phyloP scores from a whole-genome alignment of 495 filamentous ascomycete genomes.

The Trichoderma asperelloides region DNA sequence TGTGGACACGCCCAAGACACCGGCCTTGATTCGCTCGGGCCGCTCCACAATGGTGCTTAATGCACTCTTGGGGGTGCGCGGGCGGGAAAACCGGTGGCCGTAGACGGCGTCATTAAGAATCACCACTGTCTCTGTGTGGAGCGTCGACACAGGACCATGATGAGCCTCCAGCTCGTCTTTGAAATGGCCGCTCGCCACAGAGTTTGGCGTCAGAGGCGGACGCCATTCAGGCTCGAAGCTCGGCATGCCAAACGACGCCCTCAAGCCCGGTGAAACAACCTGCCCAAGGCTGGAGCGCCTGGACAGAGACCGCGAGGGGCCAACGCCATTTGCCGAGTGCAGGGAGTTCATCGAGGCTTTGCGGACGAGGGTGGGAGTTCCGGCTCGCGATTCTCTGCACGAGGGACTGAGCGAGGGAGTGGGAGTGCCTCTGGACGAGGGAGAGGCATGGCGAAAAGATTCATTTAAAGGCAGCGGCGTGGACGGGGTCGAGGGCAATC shows the following conservation, averaged over 20 bases:
- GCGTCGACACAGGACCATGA: slow-evolving; percentile 36
- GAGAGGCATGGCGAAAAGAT: slow-evolving; percentile 20
- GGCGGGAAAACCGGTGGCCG: slow-evolving; percentile 79
- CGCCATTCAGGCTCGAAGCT: slow-evolving; percentile 19
- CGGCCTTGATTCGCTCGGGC: slow-evolving; percentile 83
- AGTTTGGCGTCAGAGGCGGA: slow-evolving; percentile 48
- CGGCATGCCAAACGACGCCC: slow-evolving; percentile 25
- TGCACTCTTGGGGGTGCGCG: slow-evolving; percentile 54
- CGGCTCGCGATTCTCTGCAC: slow-evolving; percentile 40
- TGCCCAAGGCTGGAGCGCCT: slow-evolving; percentile 44
- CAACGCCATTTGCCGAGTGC: slow-evolving; percentile 31
- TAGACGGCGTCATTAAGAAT: slow-evolving; percentile 90
- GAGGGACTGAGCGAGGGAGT: slow-evolving; percentile 38
- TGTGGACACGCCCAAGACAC: slow-evolving; percentile 68
- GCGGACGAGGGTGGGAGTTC: slow-evolving; percentile 36
- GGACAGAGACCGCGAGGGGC: slow-evolving; percentile 28
- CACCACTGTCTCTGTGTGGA: slow-evolving; percentile 59
- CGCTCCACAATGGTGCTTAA: slow-evolving; percentile 79
- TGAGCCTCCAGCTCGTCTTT: slow-evolving; percentile 58
- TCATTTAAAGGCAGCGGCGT: slow-evolving; percentile 20
- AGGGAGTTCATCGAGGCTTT: slow-evolving; percentile 51
- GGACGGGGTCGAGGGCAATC: slow-evolving; percentile 17
- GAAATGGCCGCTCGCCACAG: slow-evolving; percentile 63
- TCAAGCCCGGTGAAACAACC: slow-evolving; percentile 32
- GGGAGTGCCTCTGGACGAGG: slow-evolving; percentile 21